Evolutionary conservation across 352 stramenopile genomes (phyloP).

Genomic region (Phytophthora fragariaefolia): DNA sequence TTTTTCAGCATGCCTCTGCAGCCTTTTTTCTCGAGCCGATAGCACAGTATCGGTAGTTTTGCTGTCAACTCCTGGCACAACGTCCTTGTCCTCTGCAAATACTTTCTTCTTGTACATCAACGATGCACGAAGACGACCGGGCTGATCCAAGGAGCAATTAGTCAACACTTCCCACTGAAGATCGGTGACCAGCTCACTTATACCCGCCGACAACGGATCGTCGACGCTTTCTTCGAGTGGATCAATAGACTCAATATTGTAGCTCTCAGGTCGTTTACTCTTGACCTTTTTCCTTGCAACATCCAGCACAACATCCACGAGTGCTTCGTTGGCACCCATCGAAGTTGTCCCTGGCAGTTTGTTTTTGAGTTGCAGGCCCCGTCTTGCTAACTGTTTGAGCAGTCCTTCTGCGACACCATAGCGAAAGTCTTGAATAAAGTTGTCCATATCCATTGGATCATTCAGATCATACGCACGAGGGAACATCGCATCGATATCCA

Average conservation of each 20-base stretch:
- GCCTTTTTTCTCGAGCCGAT: conserved; percentile 61
- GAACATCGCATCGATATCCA: conserved; percentile 86
- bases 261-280: conserved; percentile 40
- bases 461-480: conserved; percentile 92
- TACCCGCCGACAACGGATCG: conserved; percentile 28
- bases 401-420: conserved; percentile 82
- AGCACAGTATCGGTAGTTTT: conserved; percentile 48
- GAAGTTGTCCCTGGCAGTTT: conserved; percentile 16
- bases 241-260: conserved; percentile 31
- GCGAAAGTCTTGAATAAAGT: conserved; percentile 93
- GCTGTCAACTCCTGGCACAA: conserved; percentile 21
- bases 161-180: conserved; percentile 79
- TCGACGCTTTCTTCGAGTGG: conserved; percentile 71
- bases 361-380: conserved; percentile 25
- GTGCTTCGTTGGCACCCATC: conserved; percentile 52
- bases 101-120: conserved; percentile 62
- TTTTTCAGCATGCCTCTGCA: conserved; percentile 50
- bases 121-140: conserved; percentile 55
- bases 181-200: conserved; percentile 71
- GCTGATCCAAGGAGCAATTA: conserved; percentile 53
- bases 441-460: conserved; percentile 79
- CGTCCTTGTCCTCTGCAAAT: conserved; percentile 53
- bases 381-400: conserved; percentile 71
- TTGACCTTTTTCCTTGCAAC: conserved; percentile 69
- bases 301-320: conserved; percentile 63